Base-by-base conservation (phyloP, 2,329 filamentous ascomycete species). In the Neofusicoccum parvum region DNA sequence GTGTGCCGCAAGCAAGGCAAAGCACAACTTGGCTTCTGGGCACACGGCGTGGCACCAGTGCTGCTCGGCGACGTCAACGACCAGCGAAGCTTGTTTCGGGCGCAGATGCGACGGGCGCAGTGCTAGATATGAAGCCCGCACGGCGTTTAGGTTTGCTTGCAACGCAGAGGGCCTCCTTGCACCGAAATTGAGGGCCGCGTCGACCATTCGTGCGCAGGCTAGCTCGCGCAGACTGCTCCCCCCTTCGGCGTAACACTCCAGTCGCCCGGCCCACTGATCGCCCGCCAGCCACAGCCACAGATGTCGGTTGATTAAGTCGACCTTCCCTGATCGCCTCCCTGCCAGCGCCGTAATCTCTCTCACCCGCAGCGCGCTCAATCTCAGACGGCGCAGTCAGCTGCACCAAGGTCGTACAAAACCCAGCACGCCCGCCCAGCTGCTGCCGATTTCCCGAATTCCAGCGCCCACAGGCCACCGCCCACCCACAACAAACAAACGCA, bases 401-500 rank as follows among this genome's bases (percentile, higher is more conserved):
- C 3, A 15, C 37, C 37, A 39, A 39, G 3, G 56, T 60, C 15
- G 43, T 60, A 60, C 56, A 60, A 60, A 60, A 45, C n/a, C 37
- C 37, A n/a, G 15, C 27, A 32, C 27, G 36, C 20, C 17, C 34
- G 36, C 37, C 54, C 54, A 34, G n/a, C 54, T n/a, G n/a, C 14
- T 27, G 43, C 23, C 41, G 41, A 27, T 37, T 60, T 60, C 17
- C 56, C 56, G 56, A 60, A 36, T 60, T 48, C 41, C 43, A 45
- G 41, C 37, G 53, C 58, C 23, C 58, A 50, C 59, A 62, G 45
- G 45, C 59, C 45, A 62, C 36, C 59, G 14, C 23, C 48, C 58
- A 17, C 32, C 45, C 45, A 50, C 46, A 62, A 51, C 59, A 62
- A 62, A 62, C 59, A 27, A n/a, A 46, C 58, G 59, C 59, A 50